Conservation (phyloP, 148 eudicot genomes). For the Euryodendron excelsum region DNA sequence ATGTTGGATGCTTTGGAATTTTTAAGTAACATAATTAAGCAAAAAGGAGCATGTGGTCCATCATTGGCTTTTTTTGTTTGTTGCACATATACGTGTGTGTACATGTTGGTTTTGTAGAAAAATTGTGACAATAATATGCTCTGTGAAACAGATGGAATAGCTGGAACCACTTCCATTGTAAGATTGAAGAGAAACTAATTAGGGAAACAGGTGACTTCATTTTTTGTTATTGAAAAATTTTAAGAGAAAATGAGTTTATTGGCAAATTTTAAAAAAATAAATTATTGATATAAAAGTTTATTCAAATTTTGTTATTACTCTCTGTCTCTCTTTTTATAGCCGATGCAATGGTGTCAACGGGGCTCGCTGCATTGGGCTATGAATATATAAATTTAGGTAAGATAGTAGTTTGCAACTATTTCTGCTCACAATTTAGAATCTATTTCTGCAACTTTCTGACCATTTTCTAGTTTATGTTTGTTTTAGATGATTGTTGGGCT, state of each 20-base stretch:
- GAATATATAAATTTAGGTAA: conserved; percentile 44
- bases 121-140: not conserved
- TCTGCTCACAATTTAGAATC: not conserved
- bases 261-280: not conserved
- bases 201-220: conserved; percentile 39
- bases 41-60: too few relatives aligned
- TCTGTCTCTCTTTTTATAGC: conserved; percentile 28
- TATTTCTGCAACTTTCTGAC: not conserved
- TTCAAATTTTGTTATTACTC: not conserved
- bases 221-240: not conserved
- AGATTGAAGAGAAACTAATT: conserved; percentile 42
- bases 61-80: too few relatives aligned
- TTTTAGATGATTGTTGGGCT: conserved; percentile 58
- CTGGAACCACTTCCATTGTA: conserved; percentile 52
- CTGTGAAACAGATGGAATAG: conserved; percentile 49
- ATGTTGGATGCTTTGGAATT: too few relatives aligned
- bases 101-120: too few relatives aligned
- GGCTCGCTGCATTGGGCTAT: conserved; percentile 48
- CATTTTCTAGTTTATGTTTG: not conserved
- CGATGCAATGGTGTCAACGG: conserved; percentile 52
- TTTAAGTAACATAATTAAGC: too few relatives aligned
- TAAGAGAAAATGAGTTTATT: not conserved
- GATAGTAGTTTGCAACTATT: not conserved
- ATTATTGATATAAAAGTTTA: not conserved
- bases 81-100: too few relatives aligned